Evolutionary conservation across 2,329 filamentous ascomycete species (phyloP), one percentile per base, ranked within the genome.

Genomic region (Sporothrix humicola): DNA sequence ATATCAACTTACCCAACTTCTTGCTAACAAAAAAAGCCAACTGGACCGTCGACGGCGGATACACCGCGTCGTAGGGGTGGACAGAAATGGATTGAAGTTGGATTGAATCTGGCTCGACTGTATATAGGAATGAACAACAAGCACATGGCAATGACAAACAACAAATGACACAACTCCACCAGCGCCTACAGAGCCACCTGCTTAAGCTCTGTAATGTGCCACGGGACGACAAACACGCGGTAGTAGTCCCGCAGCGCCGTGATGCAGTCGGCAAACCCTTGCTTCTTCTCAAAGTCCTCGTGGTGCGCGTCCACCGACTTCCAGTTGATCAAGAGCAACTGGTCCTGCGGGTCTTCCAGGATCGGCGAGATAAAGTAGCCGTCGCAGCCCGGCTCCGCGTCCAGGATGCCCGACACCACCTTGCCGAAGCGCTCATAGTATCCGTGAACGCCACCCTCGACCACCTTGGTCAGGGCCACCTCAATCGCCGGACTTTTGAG

Each of bases 11-110:
- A 26, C 31, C 31, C 31, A 37, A 37, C n/a, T n/a, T 54, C 17
- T 26, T 15, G 48, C 58, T 63, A 44, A 63, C 58, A 23, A n/a
- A 7, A 7, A 37, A 3, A 71, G 69, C 69, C 20, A 58, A 72
- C 46, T 72, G 69, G 69, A 72, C 69, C 7, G 69, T 72, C 20
- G 69, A 72, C 46, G 69, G 69, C 8, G 69, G 69, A 10, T 72
- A 72, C 58, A 52, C 37, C 44, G 56, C 69, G 15, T 72, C 52
- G 23, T 72, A 69, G 37, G 37, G 58, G 5, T 42, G 58, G 31
- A 58, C n/a, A 26, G 0, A 15, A 15, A 26, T 48, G 37, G 31
- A n/a, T 26, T 13, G 9, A 31, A 31, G 26, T 20, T 17, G 31
- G 26, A 59, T 13, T 48, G 17, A 37, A 48, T 48, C 20, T 17